Evolutionary conservation across 2,329 filamentous ascomycete genomes (phyloP).

Genomic region (Colletotrichum lentis): DNA sequence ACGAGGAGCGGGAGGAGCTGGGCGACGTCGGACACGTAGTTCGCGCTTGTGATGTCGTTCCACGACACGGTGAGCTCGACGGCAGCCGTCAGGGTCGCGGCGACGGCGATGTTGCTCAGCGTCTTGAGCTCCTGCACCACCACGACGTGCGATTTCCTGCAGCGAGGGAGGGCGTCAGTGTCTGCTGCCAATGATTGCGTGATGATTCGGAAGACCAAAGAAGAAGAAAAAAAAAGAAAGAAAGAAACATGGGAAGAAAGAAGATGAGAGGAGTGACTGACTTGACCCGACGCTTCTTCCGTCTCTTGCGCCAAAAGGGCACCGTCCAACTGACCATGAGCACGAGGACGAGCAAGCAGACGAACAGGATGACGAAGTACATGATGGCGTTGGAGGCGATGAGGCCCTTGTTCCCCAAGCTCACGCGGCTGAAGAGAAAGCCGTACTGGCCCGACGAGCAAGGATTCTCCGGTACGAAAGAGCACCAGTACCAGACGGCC

Average conservation of each 20-base stretch:
- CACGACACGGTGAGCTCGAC: conserved; percentile 48
- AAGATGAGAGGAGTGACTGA: conserved; percentile 14
- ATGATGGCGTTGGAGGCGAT: conserved; percentile 45
- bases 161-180: not conserved
- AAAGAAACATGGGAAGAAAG: too few relatives aligned
- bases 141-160: conserved; percentile 37
- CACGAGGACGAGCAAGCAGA: conserved; percentile 41
- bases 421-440: conserved; percentile 47
- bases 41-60: conserved; percentile 44
- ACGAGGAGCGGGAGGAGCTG: conserved; percentile 48
- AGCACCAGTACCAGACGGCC: conserved; percentile 47
- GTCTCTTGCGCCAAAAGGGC: conserved; percentile 33
- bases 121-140: conserved; percentile 42
- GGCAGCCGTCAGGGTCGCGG: conserved; percentile 39
- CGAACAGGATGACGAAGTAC: conserved; percentile 44
- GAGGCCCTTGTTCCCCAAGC: conserved; percentile 43
- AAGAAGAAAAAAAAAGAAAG: too few relatives aligned
- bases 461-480: conserved; percentile 41
- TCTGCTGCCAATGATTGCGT: not conserved
- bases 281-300: conserved; percentile 41
- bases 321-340: conserved; percentile 41
- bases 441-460: conserved; percentile 43
- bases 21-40: conserved; percentile 42
- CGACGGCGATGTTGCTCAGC: conserved; percentile 43
- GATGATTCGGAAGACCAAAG: not conserved